Evolutionary conservation across 345 rosid species (phyloP), one percentile per base, ranked within the genome.

Genomic region (Toxicodendron radicans): DNA sequence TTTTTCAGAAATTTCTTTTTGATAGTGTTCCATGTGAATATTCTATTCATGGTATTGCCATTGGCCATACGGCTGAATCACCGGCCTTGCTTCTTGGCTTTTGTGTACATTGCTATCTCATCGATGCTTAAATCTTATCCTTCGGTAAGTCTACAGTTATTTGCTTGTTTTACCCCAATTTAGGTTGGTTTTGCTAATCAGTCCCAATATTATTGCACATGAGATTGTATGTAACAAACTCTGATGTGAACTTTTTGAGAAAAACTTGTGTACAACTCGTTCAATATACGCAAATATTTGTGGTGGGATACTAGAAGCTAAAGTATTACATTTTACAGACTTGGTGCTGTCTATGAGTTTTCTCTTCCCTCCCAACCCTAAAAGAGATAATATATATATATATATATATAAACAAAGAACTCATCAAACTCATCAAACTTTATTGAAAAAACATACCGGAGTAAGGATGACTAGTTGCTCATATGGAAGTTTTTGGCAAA

Each of bases 81-180:
- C 79, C 90, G 92, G 21, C 98, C 99, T 30, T 89, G 94, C 85
- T 95, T 91, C 86, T 71, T 95, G 84, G 98, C 97, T 72, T 91
- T 95, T 74, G 83, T 90, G 73, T 95, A 90, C 80, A 38, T 91
- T 60, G 86, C 97, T 20, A 86, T 95, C 88, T 85, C 89, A 62
- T 88, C 96, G 51, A 88, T 93, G 86, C 92, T 93, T 51, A 95
- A 95, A 76, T 90, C 99, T 73, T 95, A 93, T 75, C 97, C 98
- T 72, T 95, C 98, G 5, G 98, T 95, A 81, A 87, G 97, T 85
- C 61, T 35, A 66, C 2, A 7, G 20, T 58, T 66, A 21, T 45
- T 20, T 45, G 21, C 65, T 33, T 10, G 46, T 62, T 52, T 30
- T 12, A 32, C 35, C 18, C 13, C 13, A 12, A 18, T 65, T 23